Conservation (phyloP, 805 yeast species). For the Ogataea ramenticola region DNA sequence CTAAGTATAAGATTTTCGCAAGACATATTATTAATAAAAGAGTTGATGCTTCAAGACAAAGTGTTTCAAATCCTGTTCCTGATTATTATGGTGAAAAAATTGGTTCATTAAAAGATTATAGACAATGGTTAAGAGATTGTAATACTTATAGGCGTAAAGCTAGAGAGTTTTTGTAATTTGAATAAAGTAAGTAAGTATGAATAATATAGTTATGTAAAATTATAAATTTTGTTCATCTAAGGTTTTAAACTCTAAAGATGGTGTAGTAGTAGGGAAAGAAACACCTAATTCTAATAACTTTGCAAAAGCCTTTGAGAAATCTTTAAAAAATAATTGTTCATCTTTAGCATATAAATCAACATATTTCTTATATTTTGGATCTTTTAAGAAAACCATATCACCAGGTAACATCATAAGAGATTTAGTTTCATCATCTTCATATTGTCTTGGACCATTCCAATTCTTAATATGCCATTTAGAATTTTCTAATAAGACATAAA, state of each 20-base stretch:
- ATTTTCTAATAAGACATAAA: slow-evolving; percentile 45
- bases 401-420: slow-evolving; percentile 52
- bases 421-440: slow-evolving; percentile 51
- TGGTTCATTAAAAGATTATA: slow-evolving; percentile 75
- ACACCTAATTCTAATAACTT: slow-evolving; percentile 67
- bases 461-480: slow-evolving; percentile 56
- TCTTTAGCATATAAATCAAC: slow-evolving; percentile 44
- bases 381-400: slow-evolving; percentile 47
- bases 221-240: slow-evolving; percentile 64
- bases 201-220: too few relatives aligned
- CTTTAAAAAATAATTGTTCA: slow-evolving; percentile 40
- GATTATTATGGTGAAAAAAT: slow-evolving; percentile 97
- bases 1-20: slow-evolving; percentile 69
- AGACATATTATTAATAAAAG: slow-evolving; percentile 69
- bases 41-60: slow-evolving; percentile 88
- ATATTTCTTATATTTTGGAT: slow-evolving; percentile 35
- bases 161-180: slow-evolving; percentile 57
- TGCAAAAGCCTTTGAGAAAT: slow-evolving; percentile 38
- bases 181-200: too few relatives aligned
- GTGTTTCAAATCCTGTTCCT: slow-evolving; percentile 93
- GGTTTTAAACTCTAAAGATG: slow-evolving; percentile 49
- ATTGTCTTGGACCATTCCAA: slow-evolving; percentile 60
- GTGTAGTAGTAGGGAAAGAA: slow-evolving; percentile 43
- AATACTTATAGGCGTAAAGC: slow-evolving; percentile 82
- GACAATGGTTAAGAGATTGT: slow-evolving; percentile 95